Evolutionary conservation across 306 rosid genomes (phyloP).

Genomic region (Acmispon strigosus): DNA sequence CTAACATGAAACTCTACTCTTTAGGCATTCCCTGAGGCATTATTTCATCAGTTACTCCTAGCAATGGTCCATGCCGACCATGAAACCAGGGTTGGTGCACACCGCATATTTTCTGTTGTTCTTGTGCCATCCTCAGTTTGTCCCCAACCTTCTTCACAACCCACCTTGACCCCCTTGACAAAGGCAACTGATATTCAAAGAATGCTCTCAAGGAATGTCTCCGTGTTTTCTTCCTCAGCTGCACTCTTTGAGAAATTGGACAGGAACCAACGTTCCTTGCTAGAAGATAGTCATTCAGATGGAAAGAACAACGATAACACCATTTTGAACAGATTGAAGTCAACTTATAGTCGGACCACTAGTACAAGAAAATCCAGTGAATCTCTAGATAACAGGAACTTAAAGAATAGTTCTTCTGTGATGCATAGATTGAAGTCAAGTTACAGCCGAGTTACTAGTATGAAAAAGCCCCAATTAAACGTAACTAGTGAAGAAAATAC

Average conservation of each 20-base stretch:
- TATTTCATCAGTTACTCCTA: conserved; percentile 85
- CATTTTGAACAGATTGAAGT: conserved; percentile 56
- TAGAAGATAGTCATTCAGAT: conserved; percentile 42
- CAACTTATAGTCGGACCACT: conserved; percentile 45
- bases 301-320: conserved; percentile 33
- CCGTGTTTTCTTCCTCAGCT: conserved; percentile 94
- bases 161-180: conserved; percentile 26
- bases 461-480: conserved; percentile 29
- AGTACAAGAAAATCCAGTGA: conserved; percentile 37
- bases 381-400: conserved; percentile 10
- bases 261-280: conserved; percentile 39
- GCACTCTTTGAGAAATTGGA: conserved; percentile 84
- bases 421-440: conserved; percentile 54
- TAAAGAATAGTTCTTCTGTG: conserved; percentile 35
- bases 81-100: conserved; percentile 93
- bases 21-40: conserved; percentile 93
- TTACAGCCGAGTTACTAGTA: conserved; percentile 46
- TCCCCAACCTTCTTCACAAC: conserved; percentile 44
- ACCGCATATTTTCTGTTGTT: conserved; percentile 87
- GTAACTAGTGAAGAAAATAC: conserved; percentile 28
- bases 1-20: conserved; percentile 5
- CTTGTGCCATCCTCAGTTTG: conserved; percentile 93
- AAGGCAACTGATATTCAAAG: conserved; percentile 41
- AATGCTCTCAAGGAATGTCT: conserved; percentile 64
- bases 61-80: conserved; percentile 96